phyloP scores from a whole-genome alignment of 768 basidiomycete species.

The Psilocybe cubensis region DNA sequence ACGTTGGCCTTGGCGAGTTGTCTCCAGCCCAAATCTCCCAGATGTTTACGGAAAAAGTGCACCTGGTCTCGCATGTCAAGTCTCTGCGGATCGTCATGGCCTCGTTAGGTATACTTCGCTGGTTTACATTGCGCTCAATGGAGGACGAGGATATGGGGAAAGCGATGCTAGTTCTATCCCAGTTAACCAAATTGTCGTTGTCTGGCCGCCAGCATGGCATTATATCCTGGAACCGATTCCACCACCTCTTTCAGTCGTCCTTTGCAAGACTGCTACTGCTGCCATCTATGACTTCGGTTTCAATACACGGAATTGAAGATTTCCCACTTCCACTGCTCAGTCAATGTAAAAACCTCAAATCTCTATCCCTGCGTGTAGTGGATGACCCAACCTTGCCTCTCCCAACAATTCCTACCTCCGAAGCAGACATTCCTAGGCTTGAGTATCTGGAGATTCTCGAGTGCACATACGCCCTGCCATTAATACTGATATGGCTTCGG shows the following conservation, averaged over 20 bases:
- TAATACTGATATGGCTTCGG: neutral
- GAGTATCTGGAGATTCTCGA: neutral
- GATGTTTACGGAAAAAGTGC: slow-evolving; percentile 5
- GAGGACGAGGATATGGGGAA: slow-evolving; percentile 15
- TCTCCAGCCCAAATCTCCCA: slow-evolving; percentile 10
- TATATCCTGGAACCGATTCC: slow-evolving; percentile 9
- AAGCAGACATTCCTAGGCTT: neutral
- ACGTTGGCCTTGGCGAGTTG: neutral
- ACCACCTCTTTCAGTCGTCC: slow-evolving; percentile 3
- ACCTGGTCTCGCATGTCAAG: slow-evolving; percentile 11
- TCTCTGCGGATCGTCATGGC: slow-evolving; percentile 13
- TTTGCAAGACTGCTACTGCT: neutral
- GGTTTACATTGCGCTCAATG: slow-evolving; percentile 14
- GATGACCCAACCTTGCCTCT: neutral
- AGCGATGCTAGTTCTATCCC: slow-evolving; percentile 2
- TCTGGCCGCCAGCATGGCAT: neutral
- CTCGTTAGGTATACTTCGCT: slow-evolving; percentile 4
- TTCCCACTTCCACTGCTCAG: slow-evolving; percentile 12
- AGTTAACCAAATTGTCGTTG: slow-evolving; percentile 6
- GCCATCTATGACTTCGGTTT: neutral
- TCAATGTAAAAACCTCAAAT: slow-evolving; percentile 3
- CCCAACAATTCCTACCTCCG: neutral
- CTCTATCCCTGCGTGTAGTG: slow-evolving; percentile 4
- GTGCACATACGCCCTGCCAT: neutral
- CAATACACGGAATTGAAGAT: slow-evolving; percentile 5